Evolutionary conservation across 306 rosid species (phyloP), one percentile per base, ranked within the genome.

Genomic region (Cicer arietinum): DNA sequence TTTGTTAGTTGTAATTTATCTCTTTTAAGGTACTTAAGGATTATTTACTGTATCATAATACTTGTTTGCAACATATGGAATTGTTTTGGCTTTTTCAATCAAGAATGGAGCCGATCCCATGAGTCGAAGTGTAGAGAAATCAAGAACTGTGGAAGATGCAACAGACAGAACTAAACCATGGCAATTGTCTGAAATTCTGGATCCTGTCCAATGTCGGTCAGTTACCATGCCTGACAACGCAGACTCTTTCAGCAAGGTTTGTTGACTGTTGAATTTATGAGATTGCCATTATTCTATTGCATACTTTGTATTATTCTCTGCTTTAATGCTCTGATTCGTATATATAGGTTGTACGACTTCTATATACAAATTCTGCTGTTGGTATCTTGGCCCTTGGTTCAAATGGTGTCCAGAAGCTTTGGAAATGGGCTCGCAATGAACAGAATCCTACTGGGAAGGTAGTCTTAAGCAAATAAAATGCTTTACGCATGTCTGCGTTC

Each of bases 351-450:
- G 84, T 88, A 71, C 83, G 93, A 70, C 96, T 92, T 75, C 67
- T 92, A 7, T 90, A 92, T 80, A 85, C 96, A 18, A 89, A 88
- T 81, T 82, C 88, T 51, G 98, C 90, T 58, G 84, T 70, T 69
- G 96, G 95, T 68, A 80, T 92, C 82, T 83, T 92, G 86, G 98
- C 98, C 67, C 94, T 92, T 73, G 93, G 96, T 76, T 87, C 96
- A 70, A 89, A 89, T 76, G 98, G 98, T 48, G 79, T 86, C 58
- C 98, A 92, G 80, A 86, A 88, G 77, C 86, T 92, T 48, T 92
- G 98, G 98, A 92, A 85, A 80, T 92, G 98, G 98, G 7, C 78
- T 10, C 92, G 91, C 71, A 89, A 76, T 71, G 92, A 88, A 67
- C 94, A 83, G 60, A 86, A 88, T 79, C 94, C 89, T 46, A 57